Conservation (phyloP, 441 rosid genomes). For the Populus trichocarpa region DNA sequence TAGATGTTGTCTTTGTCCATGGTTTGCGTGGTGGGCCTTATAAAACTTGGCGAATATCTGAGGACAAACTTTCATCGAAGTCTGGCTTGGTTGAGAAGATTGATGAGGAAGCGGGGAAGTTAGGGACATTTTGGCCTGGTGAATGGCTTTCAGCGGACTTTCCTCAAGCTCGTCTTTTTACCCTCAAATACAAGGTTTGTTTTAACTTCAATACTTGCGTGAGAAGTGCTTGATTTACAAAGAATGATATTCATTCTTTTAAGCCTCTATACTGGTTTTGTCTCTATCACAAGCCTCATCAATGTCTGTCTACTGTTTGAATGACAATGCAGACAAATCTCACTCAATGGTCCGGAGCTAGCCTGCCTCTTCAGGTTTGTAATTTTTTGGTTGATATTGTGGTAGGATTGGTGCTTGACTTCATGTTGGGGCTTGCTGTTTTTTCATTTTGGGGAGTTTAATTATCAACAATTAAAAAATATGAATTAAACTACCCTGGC, state of each 20-base stretch:
- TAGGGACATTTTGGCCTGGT: slow-evolving; percentile 96
- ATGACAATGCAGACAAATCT: slow-evolving; percentile 77
- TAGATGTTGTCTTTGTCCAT: slow-evolving; percentile 92
- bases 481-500: not conserved
- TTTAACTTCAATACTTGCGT: slow-evolving; percentile 17
- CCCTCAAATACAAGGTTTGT: slow-evolving; percentile 91
- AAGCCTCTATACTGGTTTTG: slow-evolving; percentile 7
- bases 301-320: slow-evolving; percentile 13
- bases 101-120: slow-evolving; percentile 98
- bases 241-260: slow-evolving; percentile 8
- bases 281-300: slow-evolving; percentile 3
- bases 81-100: slow-evolving; percentile 96
- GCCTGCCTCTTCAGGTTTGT: slow-evolving; percentile 92
- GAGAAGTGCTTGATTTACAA: not conserved
- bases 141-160: slow-evolving; percentile 95
- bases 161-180: slow-evolving; percentile 82
- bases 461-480: not conserved
- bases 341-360: slow-evolving; percentile 95
- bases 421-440: not conserved
- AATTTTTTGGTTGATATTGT: slow-evolving; percentile 8
- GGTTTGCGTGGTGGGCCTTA: slow-evolving; percentile 96
- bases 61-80: slow-evolving; percentile 83
- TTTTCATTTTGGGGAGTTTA: slow-evolving; percentile 1
- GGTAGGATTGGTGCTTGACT: not conserved
- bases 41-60: slow-evolving; percentile 95